Base-by-base conservation (phyloP, 2,329 filamentous ascomycete genomes). In the Tolypocladium guangdongense region DNA sequence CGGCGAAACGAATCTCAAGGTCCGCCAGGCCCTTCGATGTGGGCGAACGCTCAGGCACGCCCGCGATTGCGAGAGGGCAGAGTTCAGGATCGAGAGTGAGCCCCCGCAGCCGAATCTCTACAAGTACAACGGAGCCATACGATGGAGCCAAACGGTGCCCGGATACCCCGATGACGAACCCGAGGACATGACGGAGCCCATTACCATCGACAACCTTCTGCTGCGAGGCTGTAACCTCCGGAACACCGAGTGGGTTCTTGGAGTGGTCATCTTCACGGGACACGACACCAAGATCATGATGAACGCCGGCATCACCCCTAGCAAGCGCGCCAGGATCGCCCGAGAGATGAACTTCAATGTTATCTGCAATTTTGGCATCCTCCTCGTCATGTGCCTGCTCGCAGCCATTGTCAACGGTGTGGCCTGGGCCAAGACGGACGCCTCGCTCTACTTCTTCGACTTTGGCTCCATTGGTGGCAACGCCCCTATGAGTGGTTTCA, bases 261-360 rank as follows among this genome's bases (percentile, higher is more conserved):
- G 91, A 52, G 81, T 99, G 3, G 92, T 97, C 50, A 77, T 95
- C 20, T 99, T 95, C 71, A 97, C 93, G 16, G 93, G 93, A 36
- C 84, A 91, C 64, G 92, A 99, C 68, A 96, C 92, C 36, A 99
- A 97, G 74, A 97, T 96, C 68, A 99, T 99, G 93, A 87, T 96
- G 74, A 99, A 99, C 67, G 88, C 93, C 32, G 93, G 93, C 56
- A 86, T 92, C 57, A 99, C 93, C 1, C 93, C 95, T 14, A 95
- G 84, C 67, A 99, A 99, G 75, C 87, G 92, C 57, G 83, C 93
- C 38, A 84, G 89, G 60, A 91, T 99, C 62, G 89, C 91, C 52
- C 86, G 90, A 58, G 91, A 96, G 67, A 80, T 99, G 61, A 99
- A 99, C 74, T 95, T 90, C 81, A 96, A 96, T 69, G 91, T 99